Evolutionary conservation across 371 early-diverging fungal genomes (phyloP).

Genomic region (Coemansia sp.): DNA sequence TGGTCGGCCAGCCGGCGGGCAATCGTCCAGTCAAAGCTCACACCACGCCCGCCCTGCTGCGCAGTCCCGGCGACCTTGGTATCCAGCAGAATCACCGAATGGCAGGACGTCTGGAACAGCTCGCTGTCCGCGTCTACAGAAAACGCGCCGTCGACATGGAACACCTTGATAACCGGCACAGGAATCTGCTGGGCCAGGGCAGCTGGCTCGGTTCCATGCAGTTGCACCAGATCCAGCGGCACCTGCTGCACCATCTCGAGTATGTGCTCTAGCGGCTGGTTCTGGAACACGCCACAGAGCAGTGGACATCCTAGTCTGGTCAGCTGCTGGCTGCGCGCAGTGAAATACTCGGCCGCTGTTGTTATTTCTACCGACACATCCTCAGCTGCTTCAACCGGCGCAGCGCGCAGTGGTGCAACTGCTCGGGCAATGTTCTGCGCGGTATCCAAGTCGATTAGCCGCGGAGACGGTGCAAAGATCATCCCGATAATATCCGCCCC

Average conservation of each 20-base stretch:
- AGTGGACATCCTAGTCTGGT: constrained; percentile 57
- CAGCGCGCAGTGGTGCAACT: constrained; percentile 3
- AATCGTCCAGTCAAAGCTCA: constrained; percentile 77
- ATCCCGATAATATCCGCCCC: constrained; percentile 91
- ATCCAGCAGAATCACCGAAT: constrained; percentile 70
- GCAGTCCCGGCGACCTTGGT: constrained; percentile 62
- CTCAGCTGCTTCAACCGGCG: background rate
- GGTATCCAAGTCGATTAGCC: constrained; percentile 26
- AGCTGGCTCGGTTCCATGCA: constrained; percentile 83
- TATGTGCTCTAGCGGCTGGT: constrained; percentile 77
- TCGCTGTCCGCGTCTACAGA: constrained; percentile 12
- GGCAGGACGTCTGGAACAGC: constrained; percentile 27
- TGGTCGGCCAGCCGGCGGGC: constrained; percentile 60
- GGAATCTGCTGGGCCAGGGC: constrained; percentile 67
- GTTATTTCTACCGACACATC: background rate
- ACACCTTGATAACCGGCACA: constrained; percentile 85
- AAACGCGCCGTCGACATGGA: constrained; percentile 69
- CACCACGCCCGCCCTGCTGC: constrained; percentile 72
- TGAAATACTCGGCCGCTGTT: constrained; percentile 17
- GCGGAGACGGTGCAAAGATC: constrained; percentile 73
- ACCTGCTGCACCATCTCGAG: constrained; percentile 61
- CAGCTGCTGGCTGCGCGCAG: constrained; percentile 3
- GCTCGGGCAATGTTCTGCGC: constrained; percentile 47
- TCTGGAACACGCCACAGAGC: constrained; percentile 91
- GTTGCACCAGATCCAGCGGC: constrained; percentile 86